Base-by-base conservation (phyloP, 176 grass and related monocot species). In the Oryza coarctata region DNA sequence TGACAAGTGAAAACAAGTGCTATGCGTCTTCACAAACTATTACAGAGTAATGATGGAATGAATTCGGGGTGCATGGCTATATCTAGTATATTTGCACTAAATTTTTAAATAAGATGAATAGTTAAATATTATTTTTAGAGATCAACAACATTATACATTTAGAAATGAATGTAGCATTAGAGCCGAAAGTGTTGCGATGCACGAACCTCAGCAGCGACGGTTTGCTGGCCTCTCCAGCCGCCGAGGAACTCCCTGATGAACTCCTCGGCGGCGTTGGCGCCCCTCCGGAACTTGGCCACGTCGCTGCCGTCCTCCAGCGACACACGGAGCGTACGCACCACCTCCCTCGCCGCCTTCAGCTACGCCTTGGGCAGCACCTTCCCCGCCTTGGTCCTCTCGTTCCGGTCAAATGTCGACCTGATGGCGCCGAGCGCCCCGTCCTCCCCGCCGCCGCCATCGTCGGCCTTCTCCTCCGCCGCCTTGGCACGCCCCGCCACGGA, bases 311-410 rank as follows among this genome's bases (percentile, higher is more conserved):
- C 89, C 61, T 88, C 35, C 77, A 99, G 78, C 6, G 96, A 99
- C 66, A 95, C 96, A 57, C 93, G 85, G 41, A 99, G 91, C 63
- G 88, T 99, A 80, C 90, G 87, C 72, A 99, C 93, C 41, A 99
- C 93, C 71, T 93, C 91, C 89, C 91, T 93, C n/a, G 89, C 91
- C 58, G 87, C 79, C 89, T 95, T 95, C 52, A 99, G 80, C 87
- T 95, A 99, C n/a, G 85, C 91, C 90, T 94, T 95, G 52, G 93
- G 93, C 60, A 95, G 73, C 72, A 90, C 74, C 64, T 94, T 99
- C 12, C 96, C 96, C 12, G 76, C 80, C 83, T 90, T 95, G 66
- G 96, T 94, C 80, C 88, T 91, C 78, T 94, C 96, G 65, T 92
- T 87, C 20, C 91, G 87, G 78, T 99, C 96, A 36, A 99, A 95